These are phyloP conservation scores for Xylaria flabelliformis DNA, from an alignment of 495 filamentous ascomycete species.

Conservation along the genomic window DNA sequence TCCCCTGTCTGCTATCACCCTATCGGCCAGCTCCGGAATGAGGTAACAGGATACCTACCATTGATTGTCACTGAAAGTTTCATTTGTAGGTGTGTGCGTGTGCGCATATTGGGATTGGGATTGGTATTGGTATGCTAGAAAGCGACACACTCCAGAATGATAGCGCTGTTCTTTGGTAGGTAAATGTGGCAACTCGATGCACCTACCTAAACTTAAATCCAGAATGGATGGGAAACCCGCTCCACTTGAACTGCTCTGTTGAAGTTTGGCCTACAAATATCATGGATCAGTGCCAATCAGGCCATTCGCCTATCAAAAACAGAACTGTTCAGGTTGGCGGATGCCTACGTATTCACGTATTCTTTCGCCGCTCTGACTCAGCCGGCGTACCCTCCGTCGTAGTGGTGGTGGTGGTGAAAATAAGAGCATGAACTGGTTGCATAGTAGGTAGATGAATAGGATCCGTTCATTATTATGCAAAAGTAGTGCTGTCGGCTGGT, in stretches of 20 bases:
- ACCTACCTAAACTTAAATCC: not conserved
- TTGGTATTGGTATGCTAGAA: not conserved
- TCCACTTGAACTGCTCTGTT: slow-evolving; percentile 4
- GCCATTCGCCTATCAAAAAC: not conserved
- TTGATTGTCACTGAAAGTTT: not conserved
- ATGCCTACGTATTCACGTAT: slow-evolving; percentile 8
- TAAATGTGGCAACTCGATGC: not conserved
- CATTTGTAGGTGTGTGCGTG: not conserved
- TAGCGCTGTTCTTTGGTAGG: not conserved
- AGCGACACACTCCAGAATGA: not conserved
- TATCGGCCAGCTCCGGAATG: slow-evolving; percentile 18
- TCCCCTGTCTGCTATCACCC: not conserved
- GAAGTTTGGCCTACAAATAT: not conserved
- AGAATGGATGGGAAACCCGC: not conserved
- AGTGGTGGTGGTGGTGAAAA: not conserved
- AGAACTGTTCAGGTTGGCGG: not conserved
- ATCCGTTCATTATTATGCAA: not conserved
- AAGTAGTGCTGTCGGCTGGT: not conserved
- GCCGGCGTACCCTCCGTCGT: not conserved
- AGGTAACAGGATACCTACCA: not conserved
- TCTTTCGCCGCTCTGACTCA: slow-evolving; percentile 1
- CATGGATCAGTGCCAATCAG: not conserved
- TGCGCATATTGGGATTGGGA: no score
- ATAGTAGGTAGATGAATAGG: not conserved
- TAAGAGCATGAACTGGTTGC: not conserved